Conservation (phyloP, 2,329 filamentous ascomycete genomes). For the Fusarium bactridioides region DNA sequence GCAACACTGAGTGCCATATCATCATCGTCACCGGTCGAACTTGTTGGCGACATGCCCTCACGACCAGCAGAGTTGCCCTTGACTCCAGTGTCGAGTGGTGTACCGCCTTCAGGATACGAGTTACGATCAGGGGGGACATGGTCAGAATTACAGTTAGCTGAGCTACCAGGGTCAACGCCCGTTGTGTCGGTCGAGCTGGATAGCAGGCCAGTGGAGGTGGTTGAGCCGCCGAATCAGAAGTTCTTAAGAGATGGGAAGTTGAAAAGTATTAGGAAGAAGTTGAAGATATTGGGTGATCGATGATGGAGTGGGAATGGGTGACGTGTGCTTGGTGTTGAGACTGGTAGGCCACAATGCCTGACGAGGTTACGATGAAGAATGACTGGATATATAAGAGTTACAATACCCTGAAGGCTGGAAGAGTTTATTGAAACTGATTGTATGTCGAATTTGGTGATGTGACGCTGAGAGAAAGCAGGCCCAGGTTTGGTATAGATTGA, state of each 20-base stretch:
- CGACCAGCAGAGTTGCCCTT: neutral
- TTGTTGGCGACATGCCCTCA: neutral
- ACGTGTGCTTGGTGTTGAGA: neutral
- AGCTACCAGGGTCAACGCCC: neutral
- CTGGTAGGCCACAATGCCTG: fast-evolving
- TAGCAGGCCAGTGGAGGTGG: neutral
- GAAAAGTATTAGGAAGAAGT: neutral
- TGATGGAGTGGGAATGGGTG: neutral
- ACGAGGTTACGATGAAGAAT: neutral
- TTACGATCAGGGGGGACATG: neutral
- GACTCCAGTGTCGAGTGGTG: neutral
- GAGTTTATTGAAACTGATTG: neutral
- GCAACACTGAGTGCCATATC: neutral
- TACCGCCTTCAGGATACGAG: neutral
- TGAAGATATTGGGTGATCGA: neutral
- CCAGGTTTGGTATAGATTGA: neutral
- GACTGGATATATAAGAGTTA: neutral
- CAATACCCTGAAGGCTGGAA: neutral
- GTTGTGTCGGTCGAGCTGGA: neutral
- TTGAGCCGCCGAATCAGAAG: neutral
- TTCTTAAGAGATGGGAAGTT: neutral
- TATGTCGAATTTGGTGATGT: neutral
- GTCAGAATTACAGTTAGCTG: neutral
- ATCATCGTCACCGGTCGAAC: neutral
- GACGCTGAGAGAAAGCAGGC: neutral